phyloP scores from a whole-genome alignment of 306 rosid genomes.

The Fragaria iinumae region DNA sequence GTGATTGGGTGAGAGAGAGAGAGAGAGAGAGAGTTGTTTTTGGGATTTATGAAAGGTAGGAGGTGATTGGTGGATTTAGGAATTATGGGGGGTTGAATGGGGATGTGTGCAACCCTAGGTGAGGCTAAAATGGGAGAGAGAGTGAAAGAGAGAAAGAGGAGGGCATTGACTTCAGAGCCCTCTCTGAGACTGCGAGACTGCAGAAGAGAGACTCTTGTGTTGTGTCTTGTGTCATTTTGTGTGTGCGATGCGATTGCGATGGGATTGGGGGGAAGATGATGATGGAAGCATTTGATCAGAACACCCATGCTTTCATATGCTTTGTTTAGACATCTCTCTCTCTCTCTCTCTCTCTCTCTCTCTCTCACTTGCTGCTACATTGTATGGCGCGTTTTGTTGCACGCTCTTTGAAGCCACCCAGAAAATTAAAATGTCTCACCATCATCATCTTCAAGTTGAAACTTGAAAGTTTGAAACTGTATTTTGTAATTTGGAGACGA shows the following conservation, averaged over 20 bases:
- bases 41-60: slow-evolving; percentile 21
- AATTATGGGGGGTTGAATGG: slow-evolving; percentile 31
- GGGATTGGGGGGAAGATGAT: slow-evolving; percentile 35
- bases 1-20: too few species aligned
- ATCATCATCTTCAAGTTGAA: not conserved
- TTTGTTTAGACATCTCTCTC: not conserved
- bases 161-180: slow-evolving; percentile 61
- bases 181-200: slow-evolving; percentile 7
- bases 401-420: slow-evolving; percentile 12
- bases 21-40: slow-evolving; percentile 1
- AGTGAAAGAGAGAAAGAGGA: not conserved
- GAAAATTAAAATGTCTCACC: not conserved
- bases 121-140: slow-evolving; percentile 17
- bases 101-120: slow-evolving; percentile 31
- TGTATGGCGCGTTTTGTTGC: slow-evolving; percentile 33
- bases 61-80: slow-evolving; percentile 37
- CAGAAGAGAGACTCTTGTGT: slow-evolving; percentile 24
- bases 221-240: slow-evolving; percentile 12
- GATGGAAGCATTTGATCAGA: slow-evolving; percentile 25
- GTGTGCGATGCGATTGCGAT: slow-evolving; percentile 22
- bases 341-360: not conserved
- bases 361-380: not conserved
- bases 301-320: slow-evolving; percentile 18
- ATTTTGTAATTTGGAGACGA: not conserved
- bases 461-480: not conserved